Evolutionary conservation across 2,329 filamentous ascomycete genomes (phyloP).

Genomic region (Berkeleyomyces rouxiae): DNA sequence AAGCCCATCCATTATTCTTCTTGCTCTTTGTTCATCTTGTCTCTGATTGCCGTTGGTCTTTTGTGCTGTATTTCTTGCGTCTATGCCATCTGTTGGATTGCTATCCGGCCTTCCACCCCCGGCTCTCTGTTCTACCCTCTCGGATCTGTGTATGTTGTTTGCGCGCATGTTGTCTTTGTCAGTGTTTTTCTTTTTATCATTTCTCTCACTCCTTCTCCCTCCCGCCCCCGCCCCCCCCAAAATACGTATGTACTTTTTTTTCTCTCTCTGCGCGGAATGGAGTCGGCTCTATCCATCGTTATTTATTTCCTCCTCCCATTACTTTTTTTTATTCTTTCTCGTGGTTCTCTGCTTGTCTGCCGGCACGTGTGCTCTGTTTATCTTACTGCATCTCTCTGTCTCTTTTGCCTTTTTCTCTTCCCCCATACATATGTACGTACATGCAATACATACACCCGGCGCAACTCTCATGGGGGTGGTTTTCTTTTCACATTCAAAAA

Average conservation of each 20-base stretch:
- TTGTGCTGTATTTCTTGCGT: neutral
- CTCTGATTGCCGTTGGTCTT: neutral
- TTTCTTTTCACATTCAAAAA: too few relatives aligned
- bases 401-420: too few relatives aligned
- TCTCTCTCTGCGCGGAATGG: neutral
- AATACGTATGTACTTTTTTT: constrained; percentile 6
- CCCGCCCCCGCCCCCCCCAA: neutral
- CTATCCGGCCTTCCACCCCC: neutral
- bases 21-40: neutral
- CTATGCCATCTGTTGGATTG: neutral
- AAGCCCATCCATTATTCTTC: neutral
- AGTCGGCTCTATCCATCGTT: neutral
- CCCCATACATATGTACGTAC: too few relatives aligned
- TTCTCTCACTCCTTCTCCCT: neutral
- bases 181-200: constrained; percentile 5
- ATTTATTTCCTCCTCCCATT: neutral
- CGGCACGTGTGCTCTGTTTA: too few relatives aligned
- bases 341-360: neutral
- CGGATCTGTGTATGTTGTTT: constrained; percentile 14
- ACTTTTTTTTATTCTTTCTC: neutral
- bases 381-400: too few relatives aligned
- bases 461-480: too few relatives aligned
- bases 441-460: too few relatives aligned
- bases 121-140: neutral
- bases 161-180: constrained; percentile 11